Evolutionary conservation across 163 green algal species (phyloP), one percentile per base, ranked within the genome.

Genomic region (Dunaliella salina): DNA sequence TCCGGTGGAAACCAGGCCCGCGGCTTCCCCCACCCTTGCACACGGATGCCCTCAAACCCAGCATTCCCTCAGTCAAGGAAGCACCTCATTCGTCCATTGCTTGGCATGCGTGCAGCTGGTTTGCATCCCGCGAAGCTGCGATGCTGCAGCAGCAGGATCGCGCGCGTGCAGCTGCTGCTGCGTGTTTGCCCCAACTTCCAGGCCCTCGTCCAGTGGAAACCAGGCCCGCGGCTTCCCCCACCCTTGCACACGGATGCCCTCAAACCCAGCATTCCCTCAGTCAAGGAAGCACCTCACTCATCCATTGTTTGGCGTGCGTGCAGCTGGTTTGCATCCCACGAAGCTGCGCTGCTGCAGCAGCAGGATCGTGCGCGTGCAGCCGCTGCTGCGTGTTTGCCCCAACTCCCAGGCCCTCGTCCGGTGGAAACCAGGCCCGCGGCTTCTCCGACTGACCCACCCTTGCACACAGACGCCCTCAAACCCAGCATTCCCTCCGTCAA

Each of bases 171-270:
- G 78, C 87, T 17, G 91, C 92, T 29, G n/a, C 86, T 25, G 91
- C 91, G 20, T 96, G 93, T 83, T 82, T 94, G 71, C 93, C 93
- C 18, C 88, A 84, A 13, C 84, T 96, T 12, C 92, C 92, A 20
- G 93, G 93, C 1, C 92, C 90, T 29, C 88, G 83, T 34, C 69
- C 29, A 63, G 75, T 3, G 46, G 89, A n/a, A 57, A 20, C 82
- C 35, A 67, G 33, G 33, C 4, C 83, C 80, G 33, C 71, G n/a
- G n/a, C n/a, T n/a, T n/a, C n/a, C n/a, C n/a, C n/a, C n/a, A n/a
- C n/a, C n/a, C n/a, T n/a, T n/a, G n/a, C n/a, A n/a, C n/a, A n/a
- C n/a, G n/a, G n/a, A n/a, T n/a, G n/a, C n/a, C n/a, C n/a, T n/a
- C n/a, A n/a, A n/a, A n/a, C n/a, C n/a, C n/a, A n/a, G n/a, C n/a